Percentiles rank a stretch among this genome's conserved stretches.
These are phyloP conservation scores for Tolypocladium amazonense DNA, from an alignment of 2,329 filamentous ascomycete species.

Conservation along the genomic window DNA sequence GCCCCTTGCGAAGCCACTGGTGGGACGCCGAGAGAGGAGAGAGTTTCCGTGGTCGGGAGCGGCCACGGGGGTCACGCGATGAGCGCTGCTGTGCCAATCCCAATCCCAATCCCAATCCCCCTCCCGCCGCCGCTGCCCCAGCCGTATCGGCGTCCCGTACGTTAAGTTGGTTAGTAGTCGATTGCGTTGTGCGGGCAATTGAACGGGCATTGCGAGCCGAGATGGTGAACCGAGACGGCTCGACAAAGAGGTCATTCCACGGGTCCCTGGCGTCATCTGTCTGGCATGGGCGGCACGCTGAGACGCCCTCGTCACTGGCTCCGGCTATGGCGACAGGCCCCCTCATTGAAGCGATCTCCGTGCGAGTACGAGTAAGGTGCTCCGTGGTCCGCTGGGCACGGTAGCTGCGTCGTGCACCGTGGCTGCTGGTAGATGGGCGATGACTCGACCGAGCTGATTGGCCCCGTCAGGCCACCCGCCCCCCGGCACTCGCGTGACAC, in stretches of 20 bases:
- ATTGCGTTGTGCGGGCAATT: background rate
- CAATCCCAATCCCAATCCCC: background rate
- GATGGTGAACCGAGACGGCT: background rate
- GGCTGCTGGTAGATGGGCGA: background rate
- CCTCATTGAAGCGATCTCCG: background rate
- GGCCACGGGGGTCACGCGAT: background rate
- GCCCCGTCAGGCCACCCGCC: constrained; percentile 2
- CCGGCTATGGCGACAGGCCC: background rate
- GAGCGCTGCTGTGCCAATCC: background rate
- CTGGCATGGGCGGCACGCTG: background rate
- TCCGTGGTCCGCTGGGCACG: no score
- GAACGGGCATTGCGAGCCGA: background rate
- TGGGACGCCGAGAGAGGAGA: background rate
- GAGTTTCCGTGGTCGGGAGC: background rate
- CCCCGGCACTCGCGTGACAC: constrained; percentile 12
- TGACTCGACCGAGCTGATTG: constrained; percentile 5
- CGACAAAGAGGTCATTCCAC: background rate
- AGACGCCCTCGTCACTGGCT: background rate
- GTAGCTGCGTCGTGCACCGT: background rate
- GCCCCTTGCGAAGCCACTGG: background rate
- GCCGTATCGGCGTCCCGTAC: background rate
- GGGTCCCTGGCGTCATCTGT: background rate
- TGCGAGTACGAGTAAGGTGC: no score
- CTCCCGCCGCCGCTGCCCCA: background rate
- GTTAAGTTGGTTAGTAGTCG: no score